phyloP scores from a whole-genome alignment of 23 red algal genomes.

The Agarophyton chilense region DNA sequence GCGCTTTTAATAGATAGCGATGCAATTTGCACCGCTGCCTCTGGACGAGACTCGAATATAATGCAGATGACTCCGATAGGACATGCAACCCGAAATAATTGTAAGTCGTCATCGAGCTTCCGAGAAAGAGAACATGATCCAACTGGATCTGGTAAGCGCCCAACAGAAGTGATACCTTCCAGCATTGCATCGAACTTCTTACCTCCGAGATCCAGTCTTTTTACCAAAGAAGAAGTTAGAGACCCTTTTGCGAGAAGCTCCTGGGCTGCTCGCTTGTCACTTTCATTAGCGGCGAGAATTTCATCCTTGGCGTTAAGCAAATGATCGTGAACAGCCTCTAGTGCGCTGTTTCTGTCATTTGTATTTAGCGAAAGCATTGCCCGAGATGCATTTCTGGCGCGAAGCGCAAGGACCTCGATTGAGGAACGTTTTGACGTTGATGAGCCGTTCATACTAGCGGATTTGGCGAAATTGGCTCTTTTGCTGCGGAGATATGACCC shows the following conservation, averaged over 20 bases:
- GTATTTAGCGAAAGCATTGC: slow-evolving; percentile 63
- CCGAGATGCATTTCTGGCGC: slow-evolving; percentile 67
- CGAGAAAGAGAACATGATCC: slow-evolving; percentile 82
- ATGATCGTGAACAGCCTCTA: slow-evolving; percentile 61
- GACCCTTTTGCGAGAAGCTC: slow-evolving; percentile 51
- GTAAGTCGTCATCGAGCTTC: slow-evolving; percentile 79
- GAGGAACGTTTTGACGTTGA: neutral
- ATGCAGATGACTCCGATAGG: slow-evolving; percentile 97
- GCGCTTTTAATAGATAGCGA: slow-evolving; percentile 83
- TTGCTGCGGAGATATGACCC: too few relatives aligned
- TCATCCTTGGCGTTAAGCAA: slow-evolving; percentile 15
- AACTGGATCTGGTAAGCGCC: slow-evolving; percentile 78
- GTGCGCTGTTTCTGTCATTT: slow-evolving; percentile 60
- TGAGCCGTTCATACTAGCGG: neutral
- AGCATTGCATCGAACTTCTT: slow-evolving; percentile 94
- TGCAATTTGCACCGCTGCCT: slow-evolving; percentile 96
- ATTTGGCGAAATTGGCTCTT: too few relatives aligned
- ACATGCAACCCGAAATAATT: slow-evolving; percentile 91
- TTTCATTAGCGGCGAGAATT: slow-evolving; percentile 72
- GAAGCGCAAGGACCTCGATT: slow-evolving; percentile 50
- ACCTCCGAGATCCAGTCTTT: slow-evolving; percentile 89
- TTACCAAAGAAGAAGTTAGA: slow-evolving; percentile 43
- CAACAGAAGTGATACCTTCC: slow-evolving; percentile 60
- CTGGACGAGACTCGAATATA: slow-evolving; percentile 97
- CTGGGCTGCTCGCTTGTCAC: slow-evolving; percentile 49